Evolutionary conservation across 2,329 filamentous ascomycete genomes (phyloP), one percentile per base, ranked within the genome.

Genomic region (Dactylonectria macrodidyma): DNA sequence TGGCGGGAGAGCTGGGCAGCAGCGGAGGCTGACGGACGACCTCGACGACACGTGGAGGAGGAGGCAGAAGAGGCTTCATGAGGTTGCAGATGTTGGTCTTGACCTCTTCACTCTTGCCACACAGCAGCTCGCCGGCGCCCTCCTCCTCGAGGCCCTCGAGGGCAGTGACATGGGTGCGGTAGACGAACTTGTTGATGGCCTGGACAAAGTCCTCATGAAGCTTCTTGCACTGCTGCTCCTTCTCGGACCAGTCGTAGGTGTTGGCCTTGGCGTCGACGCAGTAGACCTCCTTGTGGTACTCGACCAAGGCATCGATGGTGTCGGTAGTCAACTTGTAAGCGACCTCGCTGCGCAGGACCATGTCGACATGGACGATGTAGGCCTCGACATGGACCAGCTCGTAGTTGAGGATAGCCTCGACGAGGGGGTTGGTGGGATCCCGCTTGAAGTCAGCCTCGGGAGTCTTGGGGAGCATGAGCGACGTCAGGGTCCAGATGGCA

Each of bases 341-440:
- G 78, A 99, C 95, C 85, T 98, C 96, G 81, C 97, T 96, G 83
- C 95, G 93, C 77, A 97, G 90, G 67, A 99, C 95, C 95, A 98
- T 97, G 85, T 99, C 96, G 82, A 99, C 95, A 82, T 98, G 95
- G 69, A 99, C 96, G 76, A 98, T 95, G 81, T 99, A 99, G 59
- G 96, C 96, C 84, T 98, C 95, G 76, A 98, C 86, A 81, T 98
- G 94, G 78, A 98, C 86, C 79, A 98, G 89, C 85, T 97, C 93
- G 83, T 95, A 96, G 88, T 97, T 97, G 88, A 93, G 94, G 71
- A 98, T 85, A 71, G 93, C 93, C 83, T 98, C 95, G 73, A 95
- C 66, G 38, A 76, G 66, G 50, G 74, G 74, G 57, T 76, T 76
- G 59, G 60, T 87, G 72, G 97, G 86, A 52, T 98, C 94, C 82